Evolutionary conservation across 225 moss, liverwort and hornwort genomes (phyloP).

Genomic region (Takakia lepidozioides): DNA sequence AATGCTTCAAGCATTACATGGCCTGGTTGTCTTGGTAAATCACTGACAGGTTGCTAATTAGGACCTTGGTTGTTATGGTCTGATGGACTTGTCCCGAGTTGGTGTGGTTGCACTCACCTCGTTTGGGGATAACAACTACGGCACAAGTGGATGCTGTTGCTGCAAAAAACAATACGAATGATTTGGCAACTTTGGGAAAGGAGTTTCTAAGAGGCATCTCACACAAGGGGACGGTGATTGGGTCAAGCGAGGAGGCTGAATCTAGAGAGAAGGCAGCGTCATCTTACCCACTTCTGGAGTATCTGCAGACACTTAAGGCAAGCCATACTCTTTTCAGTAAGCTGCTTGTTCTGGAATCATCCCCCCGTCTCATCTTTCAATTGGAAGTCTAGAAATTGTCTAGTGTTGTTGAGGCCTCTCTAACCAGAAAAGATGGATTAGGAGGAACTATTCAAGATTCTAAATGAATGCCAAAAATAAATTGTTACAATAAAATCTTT

Average conservation of each 20-base stretch:
- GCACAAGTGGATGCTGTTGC: constrained; percentile 56
- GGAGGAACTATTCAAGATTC: too few relatives aligned
- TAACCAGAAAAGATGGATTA: too few relatives aligned
- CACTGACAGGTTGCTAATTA: too few relatives aligned
- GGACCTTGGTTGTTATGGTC: not conserved
- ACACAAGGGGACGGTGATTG: constrained; percentile 20
- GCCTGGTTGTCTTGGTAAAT: too few relatives aligned
- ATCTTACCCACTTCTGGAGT: constrained; percentile 52
- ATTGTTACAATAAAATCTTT: too few relatives aligned
- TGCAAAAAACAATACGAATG: constrained; percentile 73
- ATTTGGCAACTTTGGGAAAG: constrained; percentile 65
- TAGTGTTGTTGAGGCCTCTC: too few relatives aligned
- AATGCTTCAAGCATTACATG: too few relatives aligned
- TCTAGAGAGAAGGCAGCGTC: constrained; percentile 20
- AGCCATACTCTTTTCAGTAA: constrained; percentile 7
- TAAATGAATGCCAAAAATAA: too few relatives aligned
- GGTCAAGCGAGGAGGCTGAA: constrained; percentile 34
- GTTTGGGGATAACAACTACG: not conserved
- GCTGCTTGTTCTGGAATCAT: too few relatives aligned
- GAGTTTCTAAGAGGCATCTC: constrained; percentile 42
- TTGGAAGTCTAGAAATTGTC: too few relatives aligned
- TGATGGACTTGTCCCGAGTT: not conserved
- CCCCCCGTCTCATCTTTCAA: too few relatives aligned
- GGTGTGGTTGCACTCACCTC: not conserved
- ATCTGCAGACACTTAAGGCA: constrained; percentile 46